Percentiles rank a stretch among this genome's conserved stretches.
Evolutionary conservation across 148 eudicot genomes (phyloP).

Genomic region (Arctostaphylos glauca): DNA sequence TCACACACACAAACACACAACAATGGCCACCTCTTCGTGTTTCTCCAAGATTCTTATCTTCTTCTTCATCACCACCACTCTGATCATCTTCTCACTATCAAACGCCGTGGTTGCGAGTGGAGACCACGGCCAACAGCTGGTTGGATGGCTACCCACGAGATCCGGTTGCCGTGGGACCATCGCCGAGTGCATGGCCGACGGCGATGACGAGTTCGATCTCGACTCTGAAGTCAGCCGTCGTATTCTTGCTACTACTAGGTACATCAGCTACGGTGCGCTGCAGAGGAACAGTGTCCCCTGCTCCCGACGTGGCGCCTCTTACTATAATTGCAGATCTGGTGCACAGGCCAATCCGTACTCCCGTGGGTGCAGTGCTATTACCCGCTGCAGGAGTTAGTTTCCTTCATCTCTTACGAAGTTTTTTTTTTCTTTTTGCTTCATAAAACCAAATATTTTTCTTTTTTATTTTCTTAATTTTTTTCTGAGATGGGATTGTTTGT

Average conservation of each 20-base stretch:
- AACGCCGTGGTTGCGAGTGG: conserved; percentile 9
- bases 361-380: conserved; percentile 44
- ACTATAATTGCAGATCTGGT: conserved; percentile 44
- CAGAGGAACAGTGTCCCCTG: conserved; percentile 39
- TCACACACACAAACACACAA: background rate
- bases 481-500: conserved; percentile 14
- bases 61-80: conserved; percentile 2
- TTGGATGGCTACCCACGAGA: conserved; percentile 12
- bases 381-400: conserved; percentile 33
- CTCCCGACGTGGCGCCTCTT: conserved; percentile 44
- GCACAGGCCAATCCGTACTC: conserved; percentile 42
- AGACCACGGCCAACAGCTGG: background rate
- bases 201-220: conserved; percentile 41
- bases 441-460: too few relatives aligned
- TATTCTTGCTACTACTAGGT: conserved; percentile 37
- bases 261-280: conserved; percentile 52
- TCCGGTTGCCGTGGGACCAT: conserved; percentile 44
- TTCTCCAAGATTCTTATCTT: background rate
- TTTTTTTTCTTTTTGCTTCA: background rate
- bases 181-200: conserved; percentile 37
- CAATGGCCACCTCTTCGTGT: too few relatives aligned
- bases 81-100: conserved; percentile 6
- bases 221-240: conserved; percentile 56
- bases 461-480: background rate
- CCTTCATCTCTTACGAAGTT: background rate